These are phyloP conservation scores for Irpex sp. DNA, from an alignment of 1,284 basidiomycete genomes.

Conservation along the genomic window DNA sequence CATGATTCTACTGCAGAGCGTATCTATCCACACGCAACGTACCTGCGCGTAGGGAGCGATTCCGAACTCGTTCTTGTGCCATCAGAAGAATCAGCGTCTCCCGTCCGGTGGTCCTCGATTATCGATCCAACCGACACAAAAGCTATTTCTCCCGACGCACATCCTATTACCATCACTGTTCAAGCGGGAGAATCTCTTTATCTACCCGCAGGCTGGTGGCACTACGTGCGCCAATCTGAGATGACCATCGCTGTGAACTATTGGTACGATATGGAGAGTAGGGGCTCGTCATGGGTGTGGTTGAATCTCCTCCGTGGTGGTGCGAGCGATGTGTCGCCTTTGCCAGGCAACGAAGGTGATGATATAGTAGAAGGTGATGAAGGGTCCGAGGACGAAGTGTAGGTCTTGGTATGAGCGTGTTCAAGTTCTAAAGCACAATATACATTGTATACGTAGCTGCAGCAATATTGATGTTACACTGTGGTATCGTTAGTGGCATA, in stretches of 20 bases:
- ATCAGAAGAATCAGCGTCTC: slow-evolving; percentile 33
- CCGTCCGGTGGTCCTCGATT: slow-evolving; percentile 75
- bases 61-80: slow-evolving; percentile 43
- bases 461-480: no score
- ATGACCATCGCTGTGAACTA: slow-evolving; percentile 80
- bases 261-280: slow-evolving; percentile 82
- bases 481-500: no score
- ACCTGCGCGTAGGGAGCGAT: slow-evolving; percentile 37
- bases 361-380: slow-evolving; percentile 13
- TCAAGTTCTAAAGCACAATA: no score
- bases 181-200: slow-evolving; percentile 79
- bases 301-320: slow-evolving; percentile 56
- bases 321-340: slow-evolving; percentile 29
- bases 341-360: slow-evolving; percentile 31
- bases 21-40: slow-evolving; percentile 67
- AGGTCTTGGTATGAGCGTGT: background rate
- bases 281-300: slow-evolving; percentile 66
- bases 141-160: slow-evolving; percentile 46
- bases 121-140: slow-evolving; percentile 46
- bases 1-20: slow-evolving; percentile 43
- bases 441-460: no score
- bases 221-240: slow-evolving; percentile 71
- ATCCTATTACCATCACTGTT: slow-evolving; percentile 65
- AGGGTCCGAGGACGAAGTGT: background rate
- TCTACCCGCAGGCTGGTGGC: slow-evolving; percentile 90